phyloP scores from a whole-genome alignment of 139 green algal species.

The Chlorella sp. region DNA sequence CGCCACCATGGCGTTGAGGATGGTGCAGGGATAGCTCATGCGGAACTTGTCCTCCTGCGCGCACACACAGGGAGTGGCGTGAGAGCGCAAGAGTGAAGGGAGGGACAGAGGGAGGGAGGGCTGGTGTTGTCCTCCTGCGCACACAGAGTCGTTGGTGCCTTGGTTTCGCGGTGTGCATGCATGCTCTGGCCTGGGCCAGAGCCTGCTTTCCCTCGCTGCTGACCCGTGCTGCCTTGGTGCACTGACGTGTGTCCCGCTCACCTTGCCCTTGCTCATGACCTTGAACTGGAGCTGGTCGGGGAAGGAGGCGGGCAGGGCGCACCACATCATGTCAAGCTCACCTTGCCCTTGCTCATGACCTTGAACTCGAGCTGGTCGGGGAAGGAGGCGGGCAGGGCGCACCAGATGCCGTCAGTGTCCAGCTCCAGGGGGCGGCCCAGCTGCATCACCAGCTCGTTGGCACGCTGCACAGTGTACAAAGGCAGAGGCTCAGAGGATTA shows the following conservation, averaged over 20 bases:
- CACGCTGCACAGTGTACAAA: not conserved
- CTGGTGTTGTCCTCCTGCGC: not conserved
- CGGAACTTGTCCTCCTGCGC: slow-evolving; percentile 8
- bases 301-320: slow-evolving; percentile 82
- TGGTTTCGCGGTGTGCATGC: no score
- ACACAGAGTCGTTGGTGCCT: not conserved
- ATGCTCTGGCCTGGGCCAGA: no score
- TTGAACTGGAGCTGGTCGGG: slow-evolving; percentile 77
- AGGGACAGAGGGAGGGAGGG: not conserved
- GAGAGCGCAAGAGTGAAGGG: not conserved
- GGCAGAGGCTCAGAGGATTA: not conserved
- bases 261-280: slow-evolving; percentile 3
- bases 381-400: slow-evolving; percentile 84
- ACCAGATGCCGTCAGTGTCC: slow-evolving; percentile 99
- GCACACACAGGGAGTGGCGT: not conserved
- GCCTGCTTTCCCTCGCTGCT: no score
- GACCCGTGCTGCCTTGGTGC: slow-evolving; percentile 38
- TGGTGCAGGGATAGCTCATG: slow-evolving; percentile 91
- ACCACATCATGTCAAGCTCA: slow-evolving; percentile 81
- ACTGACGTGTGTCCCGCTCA: slow-evolving; percentile 78
- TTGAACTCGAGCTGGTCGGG: slow-evolving; percentile 92
- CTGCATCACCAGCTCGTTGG: not conserved
- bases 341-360: slow-evolving; percentile 52
- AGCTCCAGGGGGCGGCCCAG: slow-evolving; percentile 78
- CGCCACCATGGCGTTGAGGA: slow-evolving; percentile 95